Base-by-base conservation (phyloP, 371 early-diverging fungal species). In the Rhizoclosmatium hyalinum region DNA sequence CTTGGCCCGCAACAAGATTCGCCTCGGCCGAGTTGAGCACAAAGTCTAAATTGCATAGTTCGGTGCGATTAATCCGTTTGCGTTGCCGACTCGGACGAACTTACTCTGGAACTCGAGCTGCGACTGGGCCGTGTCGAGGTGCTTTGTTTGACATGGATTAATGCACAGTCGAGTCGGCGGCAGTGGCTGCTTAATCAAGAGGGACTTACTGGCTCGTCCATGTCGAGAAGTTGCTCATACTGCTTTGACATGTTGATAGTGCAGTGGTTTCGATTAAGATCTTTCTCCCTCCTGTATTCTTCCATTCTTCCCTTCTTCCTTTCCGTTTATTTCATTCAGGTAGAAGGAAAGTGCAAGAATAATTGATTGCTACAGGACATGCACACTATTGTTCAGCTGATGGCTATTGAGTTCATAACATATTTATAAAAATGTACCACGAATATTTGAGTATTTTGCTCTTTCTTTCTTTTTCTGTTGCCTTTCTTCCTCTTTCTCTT, bases 31-130 rank as follows among this genome's bases (percentile, higher is more conserved):
- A 78, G 45, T 76, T 78, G 45, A 81, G 81, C 12, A 83, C 80
- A 75, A 83, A 83, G 61, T 83, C 83, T 83, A 68, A 0, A 17
- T 19, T 39, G 21, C 0, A 1, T 17, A 24, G 39, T 61, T 61
- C 0, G 17, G 21, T 54, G 54, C n/a, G 54, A 12, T n/a, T n/a
- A 54, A n/a, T 32, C 32, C 32, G 54, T 1, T 54, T 54, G 24
- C 65, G 17, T 44, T 50, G 54, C 24, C 24, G 14, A 32, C 32
- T 32, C 32, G 32, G 32, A 32, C 32, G 32, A 32, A 32, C n/a
- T 41, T 64, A 82, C 82, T 82, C 61, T 82, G 82, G 58, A 82
- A 82, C 73, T 82, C 82, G 43, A 82, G 76, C 70, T 80, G 82
- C 24, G 82, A 76, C 64, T 79, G 80, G 10, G 80, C 73, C n/a